Conservation (phyloP, 1,284 basidiomycete species). For the Paramarasmius palmivorus region DNA sequence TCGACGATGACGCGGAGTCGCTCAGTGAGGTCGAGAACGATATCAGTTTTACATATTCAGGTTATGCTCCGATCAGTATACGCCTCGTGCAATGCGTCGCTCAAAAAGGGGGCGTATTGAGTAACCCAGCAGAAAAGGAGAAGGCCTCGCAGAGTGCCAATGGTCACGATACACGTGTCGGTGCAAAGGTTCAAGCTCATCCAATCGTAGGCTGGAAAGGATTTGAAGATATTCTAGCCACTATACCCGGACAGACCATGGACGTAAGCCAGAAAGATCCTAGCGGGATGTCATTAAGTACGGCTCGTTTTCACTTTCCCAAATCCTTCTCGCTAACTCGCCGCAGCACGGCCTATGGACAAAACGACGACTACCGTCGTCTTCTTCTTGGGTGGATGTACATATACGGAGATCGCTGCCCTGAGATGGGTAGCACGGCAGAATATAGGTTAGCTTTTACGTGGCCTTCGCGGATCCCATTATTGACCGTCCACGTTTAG, state of each 20-base stretch:
- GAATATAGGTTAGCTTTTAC: slow-evolving; percentile 60
- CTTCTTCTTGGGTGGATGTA: slow-evolving; percentile 98
- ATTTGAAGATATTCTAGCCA: slow-evolving; percentile 86
- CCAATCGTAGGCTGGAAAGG: slow-evolving; percentile 96
- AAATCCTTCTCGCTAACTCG: slow-evolving; percentile 11
- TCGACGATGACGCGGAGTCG: slow-evolving; percentile 84
- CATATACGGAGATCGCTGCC: slow-evolving; percentile 95
- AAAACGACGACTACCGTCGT: slow-evolving; percentile 83
- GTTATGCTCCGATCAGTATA: slow-evolving; percentile 92
- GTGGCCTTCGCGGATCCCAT: slow-evolving; percentile 1
- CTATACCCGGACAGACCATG: slow-evolving; percentile 83
- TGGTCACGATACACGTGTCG: slow-evolving; percentile 33
- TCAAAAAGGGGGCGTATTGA: slow-evolving; percentile 86
- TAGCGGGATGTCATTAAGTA: slow-evolving; percentile 29
- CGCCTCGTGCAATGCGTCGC: slow-evolving; percentile 91
- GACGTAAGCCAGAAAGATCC: slow-evolving; percentile 69
- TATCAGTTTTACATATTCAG: slow-evolving; percentile 94
- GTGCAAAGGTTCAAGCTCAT: slow-evolving; percentile 72
- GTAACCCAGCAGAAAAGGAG: slow-evolving; percentile 65
- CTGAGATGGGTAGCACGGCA: slow-evolving; percentile 88
- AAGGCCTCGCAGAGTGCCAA: slow-evolving; percentile 41
- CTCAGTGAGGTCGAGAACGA: slow-evolving; percentile 86
- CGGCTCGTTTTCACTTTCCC: slow-evolving; percentile 26
- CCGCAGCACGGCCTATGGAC: slow-evolving; percentile 47
- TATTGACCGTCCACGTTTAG: slow-evolving; percentile 38